Evolutionary conservation across 2,329 filamentous ascomycete species (phyloP).

Genomic region (Apiospora saccharicola): DNA sequence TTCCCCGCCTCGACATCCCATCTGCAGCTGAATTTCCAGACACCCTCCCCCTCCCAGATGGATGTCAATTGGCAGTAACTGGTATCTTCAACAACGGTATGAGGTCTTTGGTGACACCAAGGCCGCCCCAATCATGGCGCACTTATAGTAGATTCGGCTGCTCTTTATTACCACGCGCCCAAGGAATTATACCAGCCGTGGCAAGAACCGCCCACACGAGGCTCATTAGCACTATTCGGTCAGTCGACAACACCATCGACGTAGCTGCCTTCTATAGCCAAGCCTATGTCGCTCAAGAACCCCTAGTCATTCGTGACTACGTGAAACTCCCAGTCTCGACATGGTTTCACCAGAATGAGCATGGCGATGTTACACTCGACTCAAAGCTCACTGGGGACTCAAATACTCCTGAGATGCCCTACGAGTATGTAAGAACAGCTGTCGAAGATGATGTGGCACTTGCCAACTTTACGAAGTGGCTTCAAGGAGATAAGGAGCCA

Average conservation of each 20-base stretch:
- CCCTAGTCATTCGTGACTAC: slow-evolving; percentile 6
- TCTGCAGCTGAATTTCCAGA: background rate
- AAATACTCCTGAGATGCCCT: slow-evolving; percentile 9
- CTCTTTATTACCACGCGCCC: background rate
- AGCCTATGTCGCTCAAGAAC: background rate
- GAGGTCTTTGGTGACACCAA: background rate
- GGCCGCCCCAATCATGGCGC: background rate
- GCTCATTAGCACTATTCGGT: background rate
- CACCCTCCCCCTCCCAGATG: background rate
- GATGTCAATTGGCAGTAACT: background rate
- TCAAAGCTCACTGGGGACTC: background rate
- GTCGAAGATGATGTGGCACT: slow-evolving; percentile 25
- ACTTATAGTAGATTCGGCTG: background rate
- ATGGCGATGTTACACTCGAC: background rate
- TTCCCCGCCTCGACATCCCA: no score
- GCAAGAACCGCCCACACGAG: background rate
- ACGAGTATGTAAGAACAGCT: slow-evolving; percentile 10
- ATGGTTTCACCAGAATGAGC: background rate
- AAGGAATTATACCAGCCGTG: no score
- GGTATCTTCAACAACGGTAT: background rate
- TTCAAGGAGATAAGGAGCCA: background rate
- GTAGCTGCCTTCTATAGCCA: slow-evolving; percentile 4
- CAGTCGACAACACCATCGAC: slow-evolving; percentile 6
- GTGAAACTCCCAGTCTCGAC: background rate
- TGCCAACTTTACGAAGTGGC: slow-evolving; percentile 27